These are phyloP conservation scores for Geotrichum cucujoidarum DNA, from an alignment of 1,139 yeast genomes.

Conservation along the genomic window DNA sequence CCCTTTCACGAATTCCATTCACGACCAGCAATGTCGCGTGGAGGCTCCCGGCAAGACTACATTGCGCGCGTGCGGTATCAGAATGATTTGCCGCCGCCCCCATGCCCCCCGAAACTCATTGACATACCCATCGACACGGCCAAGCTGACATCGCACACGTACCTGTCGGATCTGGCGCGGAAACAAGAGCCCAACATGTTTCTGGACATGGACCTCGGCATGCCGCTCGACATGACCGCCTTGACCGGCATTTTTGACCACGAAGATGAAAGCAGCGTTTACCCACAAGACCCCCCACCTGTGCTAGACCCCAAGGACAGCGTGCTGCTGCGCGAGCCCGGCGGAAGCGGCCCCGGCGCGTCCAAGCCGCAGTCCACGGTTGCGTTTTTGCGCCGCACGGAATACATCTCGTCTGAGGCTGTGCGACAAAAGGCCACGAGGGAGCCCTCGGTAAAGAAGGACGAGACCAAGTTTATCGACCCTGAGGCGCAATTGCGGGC, in stretches of 20 bases:
- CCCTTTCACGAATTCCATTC: no score
- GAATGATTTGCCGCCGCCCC: slow-evolving; percentile 89
- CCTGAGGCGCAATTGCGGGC: slow-evolving; percentile 60
- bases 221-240: slow-evolving; percentile 69
- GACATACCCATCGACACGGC: slow-evolving; percentile 45
- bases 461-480: slow-evolving; percentile 38
- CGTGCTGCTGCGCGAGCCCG: slow-evolving; percentile 72
- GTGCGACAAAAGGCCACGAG: slow-evolving; percentile 26
- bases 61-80: slow-evolving; percentile 81
- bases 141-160: slow-evolving; percentile 52
- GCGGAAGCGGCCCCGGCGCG: slow-evolving; percentile 41
- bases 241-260: slow-evolving; percentile 66
- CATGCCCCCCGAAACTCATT: slow-evolving; percentile 81
- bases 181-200: slow-evolving; percentile 68
- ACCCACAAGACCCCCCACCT: slow-evolving; percentile 20
- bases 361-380: slow-evolving; percentile 58
- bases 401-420: slow-evolving; percentile 59
- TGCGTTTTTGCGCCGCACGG: slow-evolving; percentile 88
- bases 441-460: slow-evolving; percentile 17
- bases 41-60: slow-evolving; percentile 61
- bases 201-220: slow-evolving; percentile 69
- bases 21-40: slow-evolving; percentile 23
- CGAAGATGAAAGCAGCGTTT: slow-evolving; percentile 45
- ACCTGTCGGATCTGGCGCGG: slow-evolving; percentile 67
- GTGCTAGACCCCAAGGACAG: slow-evolving; percentile 71